Percentiles rank a stretch among this genome's conserved stretches.
These are phyloP conservation scores for Gloeopeniophorella convolvens DNA, from an alignment of 768 basidiomycete genomes.

Conservation along the genomic window DNA sequence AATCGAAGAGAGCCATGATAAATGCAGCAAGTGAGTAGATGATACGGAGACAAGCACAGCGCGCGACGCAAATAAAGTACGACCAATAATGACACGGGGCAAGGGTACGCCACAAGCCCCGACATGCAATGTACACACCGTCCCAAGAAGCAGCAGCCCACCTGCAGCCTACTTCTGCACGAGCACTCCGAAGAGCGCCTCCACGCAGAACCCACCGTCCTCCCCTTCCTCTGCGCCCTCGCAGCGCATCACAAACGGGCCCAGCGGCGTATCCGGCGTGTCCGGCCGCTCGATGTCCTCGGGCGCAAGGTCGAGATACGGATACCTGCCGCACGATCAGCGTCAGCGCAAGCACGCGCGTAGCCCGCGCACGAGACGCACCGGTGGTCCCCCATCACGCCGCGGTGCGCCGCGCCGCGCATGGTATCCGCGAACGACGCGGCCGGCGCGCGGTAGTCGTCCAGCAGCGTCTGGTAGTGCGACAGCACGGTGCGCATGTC, in stretches of 20 bases:
- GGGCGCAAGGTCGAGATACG: conserved; percentile 16
- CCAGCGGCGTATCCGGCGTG: conserved; percentile 9
- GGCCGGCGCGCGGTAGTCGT: conserved; percentile 8
- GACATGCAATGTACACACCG: too few species aligned
- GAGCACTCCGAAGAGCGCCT: conserved; percentile 52
- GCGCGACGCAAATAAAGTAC: too few species aligned
- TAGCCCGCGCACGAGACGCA: not conserved
- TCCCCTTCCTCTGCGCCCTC: not conserved
- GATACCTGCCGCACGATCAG: conserved; percentile 9
- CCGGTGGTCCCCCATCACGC: conserved; percentile 20
- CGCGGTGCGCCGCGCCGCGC: conserved; percentile 8
- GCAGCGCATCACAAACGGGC: conserved; percentile 16
- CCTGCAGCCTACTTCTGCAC: conserved; percentile 6
- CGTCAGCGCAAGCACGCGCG: not conserved
- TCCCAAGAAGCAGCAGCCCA: not conserved
- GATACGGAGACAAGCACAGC: too few species aligned
- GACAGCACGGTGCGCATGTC: conserved; percentile 19
- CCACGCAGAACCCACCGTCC: conserved; percentile 31
- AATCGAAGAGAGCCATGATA: too few species aligned
- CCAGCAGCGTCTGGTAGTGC: conserved; percentile 19
- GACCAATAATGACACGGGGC: too few species aligned
- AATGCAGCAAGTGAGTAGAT: too few species aligned
- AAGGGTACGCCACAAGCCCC: too few species aligned
- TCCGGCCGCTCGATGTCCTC: conserved; percentile 13
- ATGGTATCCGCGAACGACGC: conserved; percentile 13